A percentile compares a stretch with the other conserved stretches of the same genome.
Conservation (phyloP, 2,329 filamentous ascomycete genomes). For the Bipolaris bicolor region DNA sequence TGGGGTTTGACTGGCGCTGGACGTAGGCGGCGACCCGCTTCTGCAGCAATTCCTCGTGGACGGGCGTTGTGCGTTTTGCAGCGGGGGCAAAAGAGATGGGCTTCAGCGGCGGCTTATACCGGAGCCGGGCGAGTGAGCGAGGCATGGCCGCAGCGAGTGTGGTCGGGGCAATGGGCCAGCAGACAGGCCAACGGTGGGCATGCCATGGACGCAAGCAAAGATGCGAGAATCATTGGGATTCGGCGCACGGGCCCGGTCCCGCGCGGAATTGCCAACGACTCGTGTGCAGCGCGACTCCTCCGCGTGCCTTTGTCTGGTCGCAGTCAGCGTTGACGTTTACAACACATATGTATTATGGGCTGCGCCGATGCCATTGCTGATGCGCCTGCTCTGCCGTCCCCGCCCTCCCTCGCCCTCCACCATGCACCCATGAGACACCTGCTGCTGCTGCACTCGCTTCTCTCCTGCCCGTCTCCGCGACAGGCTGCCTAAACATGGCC, state of each 20-base stretch:
- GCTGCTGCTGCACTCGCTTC: not conserved
- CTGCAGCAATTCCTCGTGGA: slow-evolving; percentile 8
- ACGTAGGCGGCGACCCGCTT: slow-evolving; percentile 28
- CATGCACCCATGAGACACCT: slow-evolving; percentile 13
- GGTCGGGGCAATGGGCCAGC: slow-evolving; percentile 12
- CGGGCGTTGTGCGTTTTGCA: slow-evolving; percentile 4
- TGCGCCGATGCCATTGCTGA: slow-evolving; percentile 6
- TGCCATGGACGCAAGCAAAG: slow-evolving; percentile 17
- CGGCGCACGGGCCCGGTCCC: slow-evolving; percentile 14
- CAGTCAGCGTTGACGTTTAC: slow-evolving; percentile 8
- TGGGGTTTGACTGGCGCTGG: slow-evolving; percentile 34
- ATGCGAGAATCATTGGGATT: slow-evolving; percentile 10
- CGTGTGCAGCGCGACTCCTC: slow-evolving; percentile 22
- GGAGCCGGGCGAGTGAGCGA: slow-evolving; percentile 37
- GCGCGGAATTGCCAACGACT: slow-evolving; percentile 1
- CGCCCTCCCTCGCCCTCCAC: not conserved
- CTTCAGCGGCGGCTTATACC: slow-evolving; percentile 29
- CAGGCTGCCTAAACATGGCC: slow-evolving; percentile 34
- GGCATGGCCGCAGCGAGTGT: slow-evolving; percentile 33
- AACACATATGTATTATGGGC: slow-evolving; percentile 14
- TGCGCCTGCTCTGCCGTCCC: slow-evolving; percentile 2
- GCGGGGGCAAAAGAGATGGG: slow-evolving; percentile 25
- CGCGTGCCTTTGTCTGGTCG: slow-evolving; percentile 14
- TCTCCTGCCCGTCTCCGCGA: not conserved
- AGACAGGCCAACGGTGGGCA: not conserved